Conservation (phyloP, 352 stramenopile genomes). For the Phytophthora nicotianae region DNA sequence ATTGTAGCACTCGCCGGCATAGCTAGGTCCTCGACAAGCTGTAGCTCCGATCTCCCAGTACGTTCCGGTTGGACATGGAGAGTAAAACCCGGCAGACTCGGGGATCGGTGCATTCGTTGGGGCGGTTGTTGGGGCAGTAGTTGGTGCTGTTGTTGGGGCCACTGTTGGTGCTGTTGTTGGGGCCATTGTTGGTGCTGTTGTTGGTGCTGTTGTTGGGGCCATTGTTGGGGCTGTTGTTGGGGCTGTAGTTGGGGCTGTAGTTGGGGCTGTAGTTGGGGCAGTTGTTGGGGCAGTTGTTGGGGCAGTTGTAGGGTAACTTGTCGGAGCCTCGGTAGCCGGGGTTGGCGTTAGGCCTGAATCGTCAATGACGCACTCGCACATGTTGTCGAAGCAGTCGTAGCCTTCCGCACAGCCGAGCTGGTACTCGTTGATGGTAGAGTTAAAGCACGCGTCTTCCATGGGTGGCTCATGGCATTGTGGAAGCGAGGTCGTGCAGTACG, state of each 20-base stretch:
- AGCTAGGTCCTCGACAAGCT: conserved; percentile 25
- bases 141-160: neutral
- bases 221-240: neutral
- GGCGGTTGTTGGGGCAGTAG: neutral
- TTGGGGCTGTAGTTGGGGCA: neutral
- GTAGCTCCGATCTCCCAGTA: conserved; percentile 31
- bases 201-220: neutral
- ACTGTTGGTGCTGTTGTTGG: neutral
- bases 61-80: conserved; percentile 22
- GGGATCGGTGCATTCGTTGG: neutral
- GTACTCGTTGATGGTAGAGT: conserved; percentile 30
- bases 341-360: conserved; percentile 1
- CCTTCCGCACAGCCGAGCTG: conserved; percentile 23
- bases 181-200: neutral
- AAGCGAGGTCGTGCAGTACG: conserved; percentile 22
- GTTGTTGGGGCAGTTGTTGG: neutral
- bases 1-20: conserved; percentile 39
- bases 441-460: conserved; percentile 16
- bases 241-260: neutral
- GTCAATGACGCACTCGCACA: conserved; percentile 36
- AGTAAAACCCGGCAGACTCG: conserved; percentile 12
- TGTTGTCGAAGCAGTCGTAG: conserved; percentile 36
- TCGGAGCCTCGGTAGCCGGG: neutral
- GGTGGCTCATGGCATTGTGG: conserved; percentile 23
- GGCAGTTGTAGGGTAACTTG: neutral